Evolutionary conservation across 2,329 filamentous ascomycete genomes (phyloP), one percentile per base, ranked within the genome.

Genomic region (Rosellinia necatrix): DNA sequence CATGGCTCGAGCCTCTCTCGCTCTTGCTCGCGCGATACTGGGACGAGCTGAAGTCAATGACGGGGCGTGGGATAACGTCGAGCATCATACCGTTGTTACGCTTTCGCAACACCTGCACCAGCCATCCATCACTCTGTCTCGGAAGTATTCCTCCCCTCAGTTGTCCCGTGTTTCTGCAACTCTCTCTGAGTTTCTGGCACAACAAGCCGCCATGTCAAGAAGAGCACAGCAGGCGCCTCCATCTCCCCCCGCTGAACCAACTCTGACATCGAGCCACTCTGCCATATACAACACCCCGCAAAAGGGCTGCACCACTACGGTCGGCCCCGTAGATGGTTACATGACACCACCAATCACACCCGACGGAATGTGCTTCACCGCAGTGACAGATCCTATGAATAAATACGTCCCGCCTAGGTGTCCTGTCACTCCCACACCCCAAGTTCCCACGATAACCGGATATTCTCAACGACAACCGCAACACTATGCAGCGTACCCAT

Each of bases 321-420:
- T 83, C 49, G 79, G 79, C 48, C 81, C 86, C 61, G 84, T 86
- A 32, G 83, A 91, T 63, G 91, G 90, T 55, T 92, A 92, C 73
- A 82, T 92, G 64, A 94, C 91, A 13, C 91, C 91, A 22, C 91
- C 91, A 1, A 93, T 94, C 70, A 94, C 91, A 0, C 91, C 91
- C 4, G 90, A 93, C 60, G 83, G 85, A 6, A 78, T 82, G 48
- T 78, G 76, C 64, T 85, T 85, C 49, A 76, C 72, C 25, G 73
- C 74, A 44, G 72, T n/a, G 10, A 42, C 75, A 43, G 72, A 72
- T 32, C 70, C 69, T 6, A 72, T 74, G 66, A 70, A 72, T 46
- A 80, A 80, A 67, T 80, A 82, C 47, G 69, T 79, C 25, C 77
- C 81, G 15, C 78, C 81, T 19, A 77, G 84, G 51, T 86, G 83